These are phyloP conservation scores for Erigeron canadensis DNA, from an alignment of 129 eudicot species.

Conservation along the genomic window DNA sequence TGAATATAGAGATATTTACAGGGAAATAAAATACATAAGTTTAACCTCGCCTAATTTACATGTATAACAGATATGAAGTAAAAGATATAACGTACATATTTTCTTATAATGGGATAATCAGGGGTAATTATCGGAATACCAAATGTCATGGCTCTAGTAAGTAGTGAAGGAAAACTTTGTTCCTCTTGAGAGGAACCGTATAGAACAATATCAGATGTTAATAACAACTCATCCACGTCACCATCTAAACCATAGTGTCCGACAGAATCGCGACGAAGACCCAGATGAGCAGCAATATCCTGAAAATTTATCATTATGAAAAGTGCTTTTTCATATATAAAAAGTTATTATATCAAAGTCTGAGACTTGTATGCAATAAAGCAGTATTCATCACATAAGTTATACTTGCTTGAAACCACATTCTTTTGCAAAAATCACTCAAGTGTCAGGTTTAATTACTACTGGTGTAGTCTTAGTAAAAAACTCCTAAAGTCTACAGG, in stretches of 20 bases:
- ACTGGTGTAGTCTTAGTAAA: not conserved
- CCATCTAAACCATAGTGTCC: constrained; percentile 71
- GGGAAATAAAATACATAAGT: constrained; percentile 11
- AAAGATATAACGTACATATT: constrained; percentile 50
- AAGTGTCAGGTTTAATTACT: not conserved
- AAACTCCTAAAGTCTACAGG: not conserved
- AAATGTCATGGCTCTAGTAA: constrained; percentile 86
- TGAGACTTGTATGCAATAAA: not conserved
- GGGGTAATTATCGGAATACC: constrained; percentile 82
- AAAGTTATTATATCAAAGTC: not conserved
- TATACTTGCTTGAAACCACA: not conserved
- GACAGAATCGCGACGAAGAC: constrained; percentile 65
- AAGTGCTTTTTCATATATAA: not conserved
- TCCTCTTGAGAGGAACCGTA: constrained; percentile 90
- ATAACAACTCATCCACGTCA: constrained; percentile 64
- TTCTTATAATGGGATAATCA: constrained; percentile 67
- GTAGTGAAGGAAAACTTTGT: constrained; percentile 85
- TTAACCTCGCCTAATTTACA: constrained; percentile 17
- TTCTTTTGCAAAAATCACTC: not conserved
- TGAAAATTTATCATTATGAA: constrained; percentile 20
- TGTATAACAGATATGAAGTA: constrained; percentile 17
- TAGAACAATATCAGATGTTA: constrained; percentile 78
- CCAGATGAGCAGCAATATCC: constrained; percentile 72
- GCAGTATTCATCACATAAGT: constrained; percentile 1
- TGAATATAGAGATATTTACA: constrained; percentile 18